Evolutionary conservation across 176 grass and related monocot genomes (phyloP), one percentile per base, ranked within the genome.

Genomic region (Puya raimondii): DNA sequence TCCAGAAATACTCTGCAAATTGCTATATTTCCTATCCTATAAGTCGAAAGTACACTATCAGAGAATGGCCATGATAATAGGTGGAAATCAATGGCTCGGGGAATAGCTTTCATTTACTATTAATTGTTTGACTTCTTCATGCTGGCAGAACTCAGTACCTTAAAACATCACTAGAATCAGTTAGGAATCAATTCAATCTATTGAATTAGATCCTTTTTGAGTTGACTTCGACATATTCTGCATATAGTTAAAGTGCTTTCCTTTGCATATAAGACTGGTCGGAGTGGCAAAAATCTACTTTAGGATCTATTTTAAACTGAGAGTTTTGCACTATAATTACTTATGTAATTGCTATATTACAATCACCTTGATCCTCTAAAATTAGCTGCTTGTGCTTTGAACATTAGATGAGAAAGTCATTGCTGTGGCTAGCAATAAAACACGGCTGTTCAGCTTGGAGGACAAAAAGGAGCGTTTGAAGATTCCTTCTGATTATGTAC

Each of bases 401-500:
- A 66, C 78, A 77, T 53, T 78, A 82, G 80, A 79, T 64, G 84
- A 76, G 71, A 87, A 78, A 67, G 57, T 82, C 64, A 73, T 79
- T 70, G 63, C 57, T 72, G 71, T 86, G 48, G 76, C 75, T 79
- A 82, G 79, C 80, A 86, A 79, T 65, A 75, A 16, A 47, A 70
- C 84, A 71, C 71, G 61, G 75, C 68, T 86, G 53, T 73, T 79
- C 16, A 69, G 71, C 27, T 51, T 82, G 72, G 27, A 70, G 21
- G 74, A 80, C 9, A 86, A 86, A 61, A 86, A 71, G 26, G 84
- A 86, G 70, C 23, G 75, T 50, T 64, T 57, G 42, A 82, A 79
- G 42, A 86, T 79, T 71, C 84, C 75, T 79, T 86, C 79, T 72
- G 70, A 75, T 74, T 16, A 9, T 51, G 84, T 82, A 86, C 49